phyloP scores from a whole-genome alignment of 2,329 filamentous ascomycete species.

The Calonectria pseudoturangicola region DNA sequence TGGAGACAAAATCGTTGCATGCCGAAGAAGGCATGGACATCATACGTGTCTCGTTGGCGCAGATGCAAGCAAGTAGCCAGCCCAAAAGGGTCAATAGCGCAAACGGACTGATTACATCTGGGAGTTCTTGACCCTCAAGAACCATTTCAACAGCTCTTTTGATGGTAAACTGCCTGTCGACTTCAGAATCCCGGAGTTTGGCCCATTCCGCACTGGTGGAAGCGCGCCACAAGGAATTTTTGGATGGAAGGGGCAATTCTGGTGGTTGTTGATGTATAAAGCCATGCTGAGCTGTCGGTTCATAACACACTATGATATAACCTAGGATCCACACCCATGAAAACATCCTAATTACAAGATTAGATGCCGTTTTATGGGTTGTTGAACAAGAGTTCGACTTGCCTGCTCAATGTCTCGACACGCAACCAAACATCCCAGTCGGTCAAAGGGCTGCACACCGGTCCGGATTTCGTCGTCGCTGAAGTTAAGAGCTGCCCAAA shows the following conservation, averaged over 20 bases:
- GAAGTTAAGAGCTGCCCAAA: not conserved
- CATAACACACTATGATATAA: not conserved
- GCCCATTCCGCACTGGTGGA: not conserved
- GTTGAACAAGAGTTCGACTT: not conserved
- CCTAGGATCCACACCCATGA: not conserved
- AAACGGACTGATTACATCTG: not conserved
- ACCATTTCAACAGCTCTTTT: not conserved
- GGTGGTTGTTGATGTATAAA: not conserved
- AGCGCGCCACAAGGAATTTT: not conserved
- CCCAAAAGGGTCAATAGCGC: not conserved
- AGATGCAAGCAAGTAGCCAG: not conserved
- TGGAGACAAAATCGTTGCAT: not conserved
- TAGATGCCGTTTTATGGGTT: not conserved
- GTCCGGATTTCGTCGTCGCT: not conserved
- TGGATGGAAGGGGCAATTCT: conserved; percentile 9
- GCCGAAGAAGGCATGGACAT: not conserved
- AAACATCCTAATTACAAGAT: not conserved
- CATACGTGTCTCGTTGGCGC: not conserved
- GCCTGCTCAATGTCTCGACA: conserved; percentile 1
- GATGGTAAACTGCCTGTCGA: not conserved
- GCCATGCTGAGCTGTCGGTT: not conserved
- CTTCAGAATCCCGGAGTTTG: not conserved
- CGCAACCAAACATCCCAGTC: not conserved
- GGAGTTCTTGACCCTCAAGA: not conserved
- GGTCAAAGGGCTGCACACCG: not conserved